Conservation (phyloP, 179 eudicot species). For the Beta corolliflora region DNA sequence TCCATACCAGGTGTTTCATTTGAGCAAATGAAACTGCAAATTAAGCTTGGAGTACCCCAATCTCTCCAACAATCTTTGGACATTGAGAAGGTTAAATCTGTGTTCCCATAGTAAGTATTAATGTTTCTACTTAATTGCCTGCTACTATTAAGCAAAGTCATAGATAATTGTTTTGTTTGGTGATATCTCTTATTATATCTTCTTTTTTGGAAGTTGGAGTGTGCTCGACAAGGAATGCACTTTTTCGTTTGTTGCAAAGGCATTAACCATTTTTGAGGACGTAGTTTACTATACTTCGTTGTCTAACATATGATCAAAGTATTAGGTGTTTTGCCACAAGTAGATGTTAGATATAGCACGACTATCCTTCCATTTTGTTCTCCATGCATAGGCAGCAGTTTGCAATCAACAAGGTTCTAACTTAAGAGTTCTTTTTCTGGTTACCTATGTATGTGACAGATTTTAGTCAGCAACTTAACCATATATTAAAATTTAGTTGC, state of each 20-base stretch:
- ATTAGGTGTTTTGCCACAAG: not conserved
- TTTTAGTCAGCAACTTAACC: not conserved
- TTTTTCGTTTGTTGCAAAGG: not conserved
- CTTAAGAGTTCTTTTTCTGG: not conserved
- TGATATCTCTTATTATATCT: not conserved
- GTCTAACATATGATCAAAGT: not conserved
- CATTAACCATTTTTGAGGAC: not conserved
- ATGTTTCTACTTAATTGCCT: not conserved
- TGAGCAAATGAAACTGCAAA: conserved; percentile 88
- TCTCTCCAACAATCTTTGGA: conserved; percentile 70
- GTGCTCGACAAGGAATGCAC: not conserved
- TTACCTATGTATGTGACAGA: not conserved
- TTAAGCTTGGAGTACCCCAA: conserved; percentile 88
- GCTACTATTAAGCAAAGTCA: not conserved
- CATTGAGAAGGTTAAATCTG: conserved; percentile 86
- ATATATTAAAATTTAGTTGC: not conserved
- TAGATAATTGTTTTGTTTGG: not conserved
- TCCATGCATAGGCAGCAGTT: not conserved
- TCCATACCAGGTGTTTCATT: conserved; percentile 90
- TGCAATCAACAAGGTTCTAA: not conserved
- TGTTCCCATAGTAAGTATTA: conserved; percentile 89
- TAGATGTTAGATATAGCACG: not conserved
- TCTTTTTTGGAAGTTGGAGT: not conserved
- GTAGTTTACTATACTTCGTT: not conserved
- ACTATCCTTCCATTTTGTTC: not conserved